Evolutionary conservation across 225 moss, liverwort and hornwort genomes (phyloP), one percentile per base, ranked within the genome.

Genomic region (Polytrichum formosum): DNA sequence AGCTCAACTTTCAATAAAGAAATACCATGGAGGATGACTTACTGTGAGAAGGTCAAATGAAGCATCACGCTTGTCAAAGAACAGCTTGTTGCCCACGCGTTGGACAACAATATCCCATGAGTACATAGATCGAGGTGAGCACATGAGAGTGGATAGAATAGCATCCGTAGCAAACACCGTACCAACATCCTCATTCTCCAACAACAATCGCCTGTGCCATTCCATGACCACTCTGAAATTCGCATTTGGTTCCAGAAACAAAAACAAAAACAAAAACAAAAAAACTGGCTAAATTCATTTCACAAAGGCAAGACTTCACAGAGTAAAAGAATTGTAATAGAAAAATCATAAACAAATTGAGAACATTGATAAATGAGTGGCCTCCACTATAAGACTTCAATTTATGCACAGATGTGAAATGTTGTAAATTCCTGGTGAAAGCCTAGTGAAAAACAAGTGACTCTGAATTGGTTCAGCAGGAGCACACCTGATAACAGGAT

Each of bases 31-130:
- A 4, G 46, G 28, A 23, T 23, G 5, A 78, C 85, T 78, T 77
- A 97, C 96, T 68, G 97, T 94, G 71, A 98, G 87, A 25, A 98
- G 85, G 79, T 98, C 97, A 61, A 98, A 98, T 2, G 94, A 90
- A 58, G 97, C 84, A 80, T 98, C 97, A 26, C 97, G 85, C 73
- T 98, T 98, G 70, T 98, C 98, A 55, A 98, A 92, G 69, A 98
- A 98, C 22, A 98, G 70, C 70, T 98, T 94, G 74, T 92, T 98
- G 73, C 98, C 98, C 67, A 98, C 98, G 76, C 92, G 91, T 70
- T 98, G 98, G 28, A 91, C 91, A 64, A 98, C 98, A 35, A 94
- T 98, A 76, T 98, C 98, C 98, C 98, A 98, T 4, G 98, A 98
- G 71, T 98, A 98, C 72, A 98, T 83, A 9, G 98, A 98, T 61